A percentile compares a stretch with the other conserved stretches of the same genome.
Conservation (phyloP, 768 basidiomycete species). For the Xerocomus brunneocitrinus region DNA sequence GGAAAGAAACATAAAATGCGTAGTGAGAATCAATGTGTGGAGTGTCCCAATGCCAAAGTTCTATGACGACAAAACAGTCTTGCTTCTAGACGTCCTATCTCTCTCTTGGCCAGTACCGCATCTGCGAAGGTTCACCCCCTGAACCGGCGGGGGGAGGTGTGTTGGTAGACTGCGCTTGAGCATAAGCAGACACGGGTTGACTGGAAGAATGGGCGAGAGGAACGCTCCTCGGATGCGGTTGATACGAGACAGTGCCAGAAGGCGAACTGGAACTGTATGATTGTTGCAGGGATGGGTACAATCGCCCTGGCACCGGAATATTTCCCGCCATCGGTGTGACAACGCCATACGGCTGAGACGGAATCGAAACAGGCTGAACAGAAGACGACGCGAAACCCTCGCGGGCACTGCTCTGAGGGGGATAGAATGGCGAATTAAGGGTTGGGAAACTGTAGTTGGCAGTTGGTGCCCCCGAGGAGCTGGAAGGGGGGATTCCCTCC, state of each 20-base stretch:
- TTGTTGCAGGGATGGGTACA: constrained; percentile 27
- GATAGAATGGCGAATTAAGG: constrained; percentile 55
- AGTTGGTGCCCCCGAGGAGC: constrained; percentile 18
- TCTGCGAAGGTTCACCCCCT: constrained; percentile 24
- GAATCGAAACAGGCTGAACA: constrained; percentile 29
- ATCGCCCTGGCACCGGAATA: constrained; percentile 20
- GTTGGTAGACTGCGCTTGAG: constrained; percentile 21
- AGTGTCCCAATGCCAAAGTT: constrained; percentile 14
- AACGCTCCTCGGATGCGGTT: constrained; percentile 22
- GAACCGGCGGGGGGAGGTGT: constrained; percentile 27
- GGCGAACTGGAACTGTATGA: constrained; percentile 18
- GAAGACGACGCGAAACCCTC: constrained; percentile 30
- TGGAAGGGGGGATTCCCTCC: constrained; percentile 21
- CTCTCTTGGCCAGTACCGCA: constrained; percentile 26
- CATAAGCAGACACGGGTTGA: constrained; percentile 25
- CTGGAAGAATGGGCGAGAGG: constrained; percentile 14
- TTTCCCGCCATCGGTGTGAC: constrained; percentile 18
- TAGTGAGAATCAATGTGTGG: constrained; percentile 4
- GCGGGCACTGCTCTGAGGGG: constrained; percentile 34
- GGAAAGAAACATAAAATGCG: constrained; percentile 1
- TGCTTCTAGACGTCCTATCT: constrained; percentile 11
- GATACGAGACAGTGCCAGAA: constrained; percentile 20
- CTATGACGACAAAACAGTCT: constrained; percentile 8
- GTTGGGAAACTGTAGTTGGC: constrained; percentile 44
- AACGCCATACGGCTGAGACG: constrained; percentile 29